These are phyloP conservation scores for Claviceps quebecensis DNA, from an alignment of 2,329 filamentous ascomycete species.

Conservation along the genomic window DNA sequence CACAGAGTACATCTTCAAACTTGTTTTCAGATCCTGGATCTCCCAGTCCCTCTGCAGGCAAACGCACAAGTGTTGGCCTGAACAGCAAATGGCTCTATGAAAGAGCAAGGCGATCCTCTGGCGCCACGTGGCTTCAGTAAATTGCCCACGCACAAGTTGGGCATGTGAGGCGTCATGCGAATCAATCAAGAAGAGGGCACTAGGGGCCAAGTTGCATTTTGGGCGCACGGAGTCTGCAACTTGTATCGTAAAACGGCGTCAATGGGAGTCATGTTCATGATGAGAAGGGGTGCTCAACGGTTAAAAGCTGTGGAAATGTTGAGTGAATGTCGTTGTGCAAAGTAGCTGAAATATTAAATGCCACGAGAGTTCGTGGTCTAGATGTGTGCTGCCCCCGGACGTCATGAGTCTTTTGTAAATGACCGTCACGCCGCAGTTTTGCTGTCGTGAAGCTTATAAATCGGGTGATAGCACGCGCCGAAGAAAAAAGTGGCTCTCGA, in stretches of 20 bases:
- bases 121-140: constrained; percentile 26
- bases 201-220: neutral
- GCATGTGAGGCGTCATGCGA: neutral
- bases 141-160: neutral
- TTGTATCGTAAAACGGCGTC: constrained; percentile 1
- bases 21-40: constrained; percentile 47
- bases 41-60: constrained; percentile 52
- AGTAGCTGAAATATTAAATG: too few relatives aligned
- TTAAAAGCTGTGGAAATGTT: neutral
- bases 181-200: neutral
- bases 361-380: too few relatives aligned
- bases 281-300: neutral
- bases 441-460: too few relatives aligned
- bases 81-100: constrained; percentile 96
- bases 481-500: too few relatives aligned
- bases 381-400: too few relatives aligned
- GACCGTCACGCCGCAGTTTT: too few relatives aligned
- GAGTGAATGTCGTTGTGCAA: neutral
- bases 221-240: neutral
- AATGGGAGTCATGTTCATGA: neutral
- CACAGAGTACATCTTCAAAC: constrained; percentile 31
- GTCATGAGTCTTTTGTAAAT: too few relatives aligned
- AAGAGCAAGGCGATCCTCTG: constrained; percentile 48
- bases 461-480: too few relatives aligned
- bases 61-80: constrained; percentile 59